phyloP scores from a whole-genome alignment of 768 basidiomycete genomes.

The Sporobolomyces pararoseus region DNA sequence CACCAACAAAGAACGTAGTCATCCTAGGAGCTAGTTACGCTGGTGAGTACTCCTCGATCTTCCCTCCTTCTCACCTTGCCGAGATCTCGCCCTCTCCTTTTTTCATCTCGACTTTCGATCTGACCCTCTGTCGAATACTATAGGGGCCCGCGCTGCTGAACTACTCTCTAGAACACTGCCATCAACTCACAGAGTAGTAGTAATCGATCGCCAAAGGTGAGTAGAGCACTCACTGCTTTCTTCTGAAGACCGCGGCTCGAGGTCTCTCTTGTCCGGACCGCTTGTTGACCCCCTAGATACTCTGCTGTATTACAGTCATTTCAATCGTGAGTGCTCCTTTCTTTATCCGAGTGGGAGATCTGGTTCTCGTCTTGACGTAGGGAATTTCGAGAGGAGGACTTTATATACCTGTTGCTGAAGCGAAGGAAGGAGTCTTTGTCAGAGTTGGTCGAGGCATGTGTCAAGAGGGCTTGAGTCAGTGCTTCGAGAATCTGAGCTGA shows the following conservation, averaged over 20 bases:
- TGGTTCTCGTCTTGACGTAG: neutral
- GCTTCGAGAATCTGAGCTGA: too few relatives aligned
- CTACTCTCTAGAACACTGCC: constrained; percentile 39
- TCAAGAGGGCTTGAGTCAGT: too few relatives aligned
- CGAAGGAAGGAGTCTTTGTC: too few relatives aligned
- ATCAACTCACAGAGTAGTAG: constrained; percentile 39
- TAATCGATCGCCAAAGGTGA: constrained; percentile 44
- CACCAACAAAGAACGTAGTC: constrained; percentile 39
- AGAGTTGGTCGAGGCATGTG: too few relatives aligned
- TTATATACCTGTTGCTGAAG: too few relatives aligned
- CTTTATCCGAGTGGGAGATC: too few relatives aligned
- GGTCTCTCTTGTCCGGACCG: neutral
- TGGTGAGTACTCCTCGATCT: constrained; percentile 14
- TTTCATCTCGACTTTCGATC: neutral
- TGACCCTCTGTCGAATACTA: neutral
- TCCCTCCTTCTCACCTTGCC: neutral
- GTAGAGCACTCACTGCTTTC: neutral
- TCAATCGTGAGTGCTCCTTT: constrained; percentile 39
- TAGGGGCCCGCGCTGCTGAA: constrained; percentile 42
- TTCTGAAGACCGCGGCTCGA: constrained; percentile 5
- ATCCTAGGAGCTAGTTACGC: constrained; percentile 43
- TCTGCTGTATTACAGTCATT: constrained; percentile 23
- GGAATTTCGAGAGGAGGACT: neutral
- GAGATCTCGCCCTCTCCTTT: neutral
- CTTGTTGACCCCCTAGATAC: neutral